These are phyloP conservation scores for Picocystis salinarum DNA, from an alignment of 139 green algal species.

Conservation along the genomic window DNA sequence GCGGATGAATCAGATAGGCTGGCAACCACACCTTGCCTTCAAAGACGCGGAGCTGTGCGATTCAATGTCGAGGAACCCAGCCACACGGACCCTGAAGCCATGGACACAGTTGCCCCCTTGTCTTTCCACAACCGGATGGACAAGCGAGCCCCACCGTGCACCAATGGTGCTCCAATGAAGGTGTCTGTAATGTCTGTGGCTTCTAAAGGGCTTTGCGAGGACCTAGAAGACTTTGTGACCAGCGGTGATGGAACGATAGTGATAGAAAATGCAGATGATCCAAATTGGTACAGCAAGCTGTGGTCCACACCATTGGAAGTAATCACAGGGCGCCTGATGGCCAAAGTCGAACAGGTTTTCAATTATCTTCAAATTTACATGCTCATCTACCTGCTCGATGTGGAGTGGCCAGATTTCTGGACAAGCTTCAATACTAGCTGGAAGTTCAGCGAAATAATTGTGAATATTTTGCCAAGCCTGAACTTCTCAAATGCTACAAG, in stretches of 20 bases:
- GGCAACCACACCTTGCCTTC: too few species aligned
- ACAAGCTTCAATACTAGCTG: not conserved
- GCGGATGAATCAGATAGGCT: too few species aligned
- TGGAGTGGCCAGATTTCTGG: not conserved
- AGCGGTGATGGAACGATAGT: not conserved
- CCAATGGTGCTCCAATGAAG: slow-evolving; percentile 2
- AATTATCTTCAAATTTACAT: slow-evolving; percentile 4
- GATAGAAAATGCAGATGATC: slow-evolving; percentile 1
- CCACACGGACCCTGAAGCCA: not conserved
- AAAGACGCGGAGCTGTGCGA: too few species aligned
- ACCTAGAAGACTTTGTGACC: not conserved
- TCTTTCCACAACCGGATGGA: not conserved
- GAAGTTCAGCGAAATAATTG: not conserved
- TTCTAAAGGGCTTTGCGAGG: not conserved
- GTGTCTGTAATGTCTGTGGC: not conserved
- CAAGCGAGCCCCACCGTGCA: not conserved
- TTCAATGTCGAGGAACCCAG: not conserved
- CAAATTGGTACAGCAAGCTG: not conserved
- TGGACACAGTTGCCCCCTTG: not conserved
- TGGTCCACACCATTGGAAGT: not conserved
- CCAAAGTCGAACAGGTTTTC: not conserved
- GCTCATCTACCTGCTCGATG: slow-evolving; percentile 2
- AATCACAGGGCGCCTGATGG: not conserved
- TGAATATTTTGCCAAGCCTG: not conserved
- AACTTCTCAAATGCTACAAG: not conserved